Evolutionary conservation across 2,329 filamentous ascomycete species (phyloP).

Genomic region (Anthostomella pinea): DNA sequence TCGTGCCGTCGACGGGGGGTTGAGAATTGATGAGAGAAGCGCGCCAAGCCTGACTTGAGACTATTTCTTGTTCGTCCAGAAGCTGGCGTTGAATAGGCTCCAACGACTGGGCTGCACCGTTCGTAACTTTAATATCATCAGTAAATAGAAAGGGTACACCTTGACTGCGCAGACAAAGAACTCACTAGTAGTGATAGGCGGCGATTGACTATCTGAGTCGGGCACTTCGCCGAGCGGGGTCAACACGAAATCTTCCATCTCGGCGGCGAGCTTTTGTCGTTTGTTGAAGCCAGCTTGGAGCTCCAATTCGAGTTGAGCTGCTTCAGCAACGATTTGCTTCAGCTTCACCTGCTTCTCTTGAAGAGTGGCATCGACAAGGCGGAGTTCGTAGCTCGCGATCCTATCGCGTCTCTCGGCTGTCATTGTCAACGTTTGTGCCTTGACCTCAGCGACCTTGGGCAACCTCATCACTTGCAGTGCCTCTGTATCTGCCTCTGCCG

Average conservation of each 20-base stretch:
- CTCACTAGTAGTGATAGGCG: too few relatives aligned
- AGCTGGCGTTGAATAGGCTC: too few relatives aligned
- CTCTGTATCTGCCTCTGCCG: conserved; percentile 10
- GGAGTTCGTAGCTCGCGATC: conserved; percentile 38
- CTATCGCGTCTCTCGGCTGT: conserved; percentile 29
- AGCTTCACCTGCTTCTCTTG: conserved; percentile 47
- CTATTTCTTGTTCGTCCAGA: too few relatives aligned
- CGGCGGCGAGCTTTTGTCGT: conserved; percentile 30
- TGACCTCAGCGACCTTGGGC: conserved; percentile 12
- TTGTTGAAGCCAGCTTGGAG: conserved; percentile 36
- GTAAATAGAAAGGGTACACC: too few relatives aligned
- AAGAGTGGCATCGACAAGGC: conserved; percentile 37
- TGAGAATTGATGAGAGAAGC: too few relatives aligned
- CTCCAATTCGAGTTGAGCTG: conserved; percentile 48
- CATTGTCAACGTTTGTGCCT: conserved; percentile 6
- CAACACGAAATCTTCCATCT: conserved; percentile 36
- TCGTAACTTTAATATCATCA: too few relatives aligned
- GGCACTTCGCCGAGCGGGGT: conserved; percentile 2
- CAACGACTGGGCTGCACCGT: too few relatives aligned
- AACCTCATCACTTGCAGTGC: too few relatives aligned
- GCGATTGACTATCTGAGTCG: not conserved
- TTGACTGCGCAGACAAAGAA: too few relatives aligned
- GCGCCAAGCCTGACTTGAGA: too few relatives aligned
- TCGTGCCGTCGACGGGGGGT: too few relatives aligned
- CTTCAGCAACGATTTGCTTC: conserved; percentile 44